Percentiles rank a stretch among this genome's conserved stretches.
These are phyloP conservation scores for Ascomycota sp. DNA, from an alignment of 2,329 filamentous ascomycete genomes.

Conservation along the genomic window DNA sequence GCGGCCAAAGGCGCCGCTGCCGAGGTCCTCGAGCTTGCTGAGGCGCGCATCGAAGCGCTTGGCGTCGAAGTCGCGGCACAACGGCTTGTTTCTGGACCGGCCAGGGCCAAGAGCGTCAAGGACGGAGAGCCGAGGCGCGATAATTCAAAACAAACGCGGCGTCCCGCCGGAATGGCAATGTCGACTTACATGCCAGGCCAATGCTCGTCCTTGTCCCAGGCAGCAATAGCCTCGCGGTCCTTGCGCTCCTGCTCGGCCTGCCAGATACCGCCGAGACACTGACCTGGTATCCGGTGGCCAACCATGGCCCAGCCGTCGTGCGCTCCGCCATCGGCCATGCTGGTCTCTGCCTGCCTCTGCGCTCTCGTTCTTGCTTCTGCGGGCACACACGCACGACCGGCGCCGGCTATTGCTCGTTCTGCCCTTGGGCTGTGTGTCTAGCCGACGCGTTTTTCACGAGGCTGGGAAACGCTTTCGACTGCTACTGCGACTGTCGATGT, in stretches of 20 bases:
- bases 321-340: conserved; percentile 5
- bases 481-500: no score
- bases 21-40: conserved; percentile 15
- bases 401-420: no score
- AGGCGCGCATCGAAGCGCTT: conserved; percentile 14
- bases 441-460: no score
- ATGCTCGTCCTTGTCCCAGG: conserved; percentile 12
- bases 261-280: conserved; percentile 6
- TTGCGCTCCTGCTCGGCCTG: conserved; percentile 10
- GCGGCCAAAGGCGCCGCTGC: conserved; percentile 20
- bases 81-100: conserved; percentile 9
- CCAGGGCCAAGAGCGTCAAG: not conserved
- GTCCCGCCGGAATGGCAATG: no score
- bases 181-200: conserved; percentile 15
- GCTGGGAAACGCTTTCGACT: no score
- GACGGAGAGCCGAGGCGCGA: not conserved
- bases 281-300: conserved; percentile 7
- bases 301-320: conserved; percentile 14
- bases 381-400: no score
- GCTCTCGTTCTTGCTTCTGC: no score
- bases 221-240: conserved; percentile 11
- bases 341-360: no score
- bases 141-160: no score
- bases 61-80: conserved; percentile 11
- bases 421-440: no score